Evolutionary conservation across 345 rosid genomes (phyloP), one percentile per base, ranked within the genome.

Genomic region (Nephelium lappaceum): DNA sequence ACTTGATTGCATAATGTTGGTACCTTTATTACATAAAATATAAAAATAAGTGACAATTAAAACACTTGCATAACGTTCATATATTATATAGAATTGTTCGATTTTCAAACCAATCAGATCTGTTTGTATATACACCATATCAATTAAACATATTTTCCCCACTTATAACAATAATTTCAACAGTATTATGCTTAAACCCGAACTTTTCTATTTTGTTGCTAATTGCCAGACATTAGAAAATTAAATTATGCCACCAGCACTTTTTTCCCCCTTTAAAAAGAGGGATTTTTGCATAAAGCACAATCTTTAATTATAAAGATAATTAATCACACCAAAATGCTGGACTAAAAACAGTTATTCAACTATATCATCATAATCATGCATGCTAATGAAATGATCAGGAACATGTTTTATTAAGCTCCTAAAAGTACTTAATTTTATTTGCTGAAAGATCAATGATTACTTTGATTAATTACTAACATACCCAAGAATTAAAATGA

Each of bases 331-430:
- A 49, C 55, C 55, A 14, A 49, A 49, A 12, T 49, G 55, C 55
- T 49, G 18, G 42, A 62, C 62, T 71, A 2, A 60, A 49, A 71
- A 36, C 43, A 49, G 62, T 71, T 25, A 25, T 71, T 71, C 45
- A 71, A 31, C 62, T 18, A 16, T 49, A 31, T 31, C 36, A 31
- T 31, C 36, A 31, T 31, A 31, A 19, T 4, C 21, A 25, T 70
- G 61, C 21, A 25, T 70, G 61, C 60, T 47, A 18, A 9, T 25
- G 27, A 49, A 25, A 27, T 15, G 73, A 49, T 49, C 55, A 25
- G 61, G 27, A 70, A 25, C 41, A 49, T 49, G 42, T 18, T 49
- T 51, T 15, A 11, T 49, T 11, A 49, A 49, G 55, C 55, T 49
- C 55, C 5, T 49, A 15, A 14, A 49, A 70, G 41, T 15, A 24